Evolutionary conservation across 148 eudicot genomes (phyloP).

Genomic region (Amaranthus hypochondriacus): DNA sequence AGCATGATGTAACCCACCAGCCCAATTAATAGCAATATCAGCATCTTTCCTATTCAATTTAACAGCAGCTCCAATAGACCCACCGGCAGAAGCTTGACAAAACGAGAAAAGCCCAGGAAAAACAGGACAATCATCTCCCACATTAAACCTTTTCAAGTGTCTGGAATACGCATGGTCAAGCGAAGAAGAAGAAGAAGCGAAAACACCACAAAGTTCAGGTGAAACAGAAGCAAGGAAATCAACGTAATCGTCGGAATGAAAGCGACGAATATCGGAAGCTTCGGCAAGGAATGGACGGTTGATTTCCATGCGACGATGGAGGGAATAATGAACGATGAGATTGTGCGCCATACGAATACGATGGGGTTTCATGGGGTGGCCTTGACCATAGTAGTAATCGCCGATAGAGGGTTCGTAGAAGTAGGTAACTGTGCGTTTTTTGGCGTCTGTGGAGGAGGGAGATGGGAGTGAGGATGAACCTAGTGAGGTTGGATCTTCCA

Average conservation of each 20-base stretch:
- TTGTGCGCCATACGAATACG: constrained; percentile 91
- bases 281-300: constrained; percentile 69
- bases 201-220: constrained; percentile 34
- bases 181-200: not conserved
- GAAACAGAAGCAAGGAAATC: constrained; percentile 61
- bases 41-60: constrained; percentile 63
- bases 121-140: constrained; percentile 85
- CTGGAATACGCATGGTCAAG: constrained; percentile 49
- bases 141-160: constrained; percentile 61
- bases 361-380: constrained; percentile 97
- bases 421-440: constrained; percentile 68
- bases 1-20: constrained; percentile 88
- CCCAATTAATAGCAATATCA: constrained; percentile 87
- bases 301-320: constrained; percentile 69
- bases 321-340: constrained; percentile 67
- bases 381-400: constrained; percentile 94
- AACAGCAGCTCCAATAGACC: constrained; percentile 78
- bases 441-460: constrained; percentile 47
- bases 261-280: constrained; percentile 52
- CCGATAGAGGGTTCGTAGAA: constrained; percentile 92
- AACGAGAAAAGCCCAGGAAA: constrained; percentile 65
- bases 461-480: constrained; percentile 50
- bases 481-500: constrained; percentile 11
- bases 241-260: constrained; percentile 79
- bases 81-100: constrained; percentile 86